Base-by-base conservation (phyloP, 2,329 filamentous ascomycete genomes). In the Didymella arachidicola region DNA sequence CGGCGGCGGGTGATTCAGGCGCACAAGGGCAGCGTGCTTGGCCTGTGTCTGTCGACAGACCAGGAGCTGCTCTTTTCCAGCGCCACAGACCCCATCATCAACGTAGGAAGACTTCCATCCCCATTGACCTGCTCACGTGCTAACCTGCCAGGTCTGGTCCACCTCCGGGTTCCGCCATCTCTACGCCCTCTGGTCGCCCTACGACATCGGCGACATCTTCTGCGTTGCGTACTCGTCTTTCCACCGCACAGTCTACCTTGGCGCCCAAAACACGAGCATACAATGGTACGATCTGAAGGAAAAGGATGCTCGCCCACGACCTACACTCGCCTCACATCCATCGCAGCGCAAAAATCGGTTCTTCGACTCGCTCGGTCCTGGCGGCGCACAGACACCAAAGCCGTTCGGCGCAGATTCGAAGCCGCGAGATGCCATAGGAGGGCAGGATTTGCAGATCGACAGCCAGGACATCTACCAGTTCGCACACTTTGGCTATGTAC, bases 121-220 rank as follows among this genome's bases (percentile, higher is more conserved):
- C 8, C 3, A 7, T 12, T 25, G 3, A 43, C 5, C n/a, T 41
- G 22, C 36, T 42, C 48, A 53, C 50, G 32, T 59, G 45, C 56
- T 50, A 39, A 59, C 39, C 22, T 49, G 22, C 22, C 60, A 85
- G 83, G 82, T 96, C 39, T 98, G 95, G 95, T 89, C 88, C 68
- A 90, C 93, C 2, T 83, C 81, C 42, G 89, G 87, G 7, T 88
- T 97, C 74, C 85, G 84, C 57, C 88, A 90, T 27, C 82, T 95
- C 1, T 95, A 93, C 79, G 92, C 95, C 64, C 91, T 98, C 62
- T 96, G 96, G 80, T 96, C 93, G 61, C 89, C 89, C 48, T 93
- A 96, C 77, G 94, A 98, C 69, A 91, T 97, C 39, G 95, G 95
- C 60, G 95, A 99, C 79, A 87, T 99, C 60, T 98, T 98, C 76